Evolutionary conservation across 805 yeast species (phyloP), one percentile per base, ranked within the genome.

Genomic region (Metschnikowia similis): DNA sequence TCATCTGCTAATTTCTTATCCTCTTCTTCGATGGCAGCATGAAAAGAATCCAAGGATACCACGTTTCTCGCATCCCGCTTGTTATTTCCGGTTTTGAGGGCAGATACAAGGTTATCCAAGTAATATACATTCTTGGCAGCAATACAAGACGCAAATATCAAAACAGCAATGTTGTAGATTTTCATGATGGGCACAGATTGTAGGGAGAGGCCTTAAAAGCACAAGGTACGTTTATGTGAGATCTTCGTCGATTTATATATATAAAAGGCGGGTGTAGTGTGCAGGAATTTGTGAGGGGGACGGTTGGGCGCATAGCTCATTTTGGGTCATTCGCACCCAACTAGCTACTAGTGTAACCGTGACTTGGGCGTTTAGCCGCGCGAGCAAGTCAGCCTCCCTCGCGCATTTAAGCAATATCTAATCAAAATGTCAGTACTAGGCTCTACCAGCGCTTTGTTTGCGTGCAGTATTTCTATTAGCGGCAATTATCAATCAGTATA

Each of bases 11-110:
- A 28, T 11, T 30, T n/a, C 17, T 34, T 28, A 11, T 40, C 40
- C 6, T 44, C 47, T 4, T 41, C 41, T 4, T 53, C 43, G 17
- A 53, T 37, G 8, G 31, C 52, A 9, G 40, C 50, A 37, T 49
- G 53, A 31, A 59, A 48, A 1, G 50, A 47, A 6, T 53, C 51
- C 16, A 61, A 52, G 10, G 53, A 37, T 7, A 51, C 55, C 41
- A 62, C 49, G 48, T 60, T 58, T 44, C 54, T 58, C 10, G 65
- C 55, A 9, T 58, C 64, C 35, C 64, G 52, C 42, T 60, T 48
- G 11, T 31, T 47, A 31, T 41, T 37, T 16, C 44, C 46, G 35
- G 31, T 39, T 35, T 51, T 42, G 35, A 48, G 17, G 14, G 56
- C 58, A 5, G 50, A 45, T 9, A 30, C 49, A n/a, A 56, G 54